Conservation (phyloP, 257 asterid genomes). For the Gardenia jasminoides region DNA sequence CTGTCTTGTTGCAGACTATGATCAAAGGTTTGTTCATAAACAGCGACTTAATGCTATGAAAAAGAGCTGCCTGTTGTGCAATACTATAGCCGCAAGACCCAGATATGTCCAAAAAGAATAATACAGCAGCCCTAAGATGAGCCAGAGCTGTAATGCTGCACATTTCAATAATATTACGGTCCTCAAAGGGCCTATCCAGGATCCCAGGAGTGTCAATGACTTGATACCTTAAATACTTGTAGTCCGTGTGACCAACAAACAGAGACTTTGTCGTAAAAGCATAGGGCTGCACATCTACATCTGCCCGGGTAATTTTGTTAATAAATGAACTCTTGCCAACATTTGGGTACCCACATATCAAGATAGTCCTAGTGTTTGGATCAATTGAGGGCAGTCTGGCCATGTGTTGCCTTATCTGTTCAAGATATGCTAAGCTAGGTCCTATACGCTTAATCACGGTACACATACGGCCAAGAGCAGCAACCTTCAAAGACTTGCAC, state of each 20-base stretch:
- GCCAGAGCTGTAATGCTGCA: slow-evolving; percentile 98
- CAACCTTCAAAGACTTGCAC: slow-evolving; percentile 86
- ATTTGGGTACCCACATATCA: slow-evolving; percentile 98
- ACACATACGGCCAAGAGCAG: slow-evolving; percentile 96
- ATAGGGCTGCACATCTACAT: slow-evolving; percentile 93
- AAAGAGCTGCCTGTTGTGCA: slow-evolving; percentile 90
- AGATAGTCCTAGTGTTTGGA: slow-evolving; percentile 89
- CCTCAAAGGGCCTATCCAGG: slow-evolving; percentile 94
- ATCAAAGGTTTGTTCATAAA: slow-evolving; percentile 87
- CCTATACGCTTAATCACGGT: slow-evolving; percentile 77
- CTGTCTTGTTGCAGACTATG: slow-evolving; percentile 91
- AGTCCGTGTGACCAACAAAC: slow-evolving; percentile 95
- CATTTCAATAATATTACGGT: slow-evolving; percentile 96
- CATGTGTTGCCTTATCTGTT: slow-evolving; percentile 97
- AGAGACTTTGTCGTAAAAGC: slow-evolving; percentile 96
- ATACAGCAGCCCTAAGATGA: slow-evolving; percentile 88
- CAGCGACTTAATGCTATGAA: slow-evolving; percentile 90
- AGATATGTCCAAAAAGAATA: slow-evolving; percentile 88
- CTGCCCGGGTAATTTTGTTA: slow-evolving; percentile 91
- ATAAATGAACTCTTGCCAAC: slow-evolving; percentile 98
- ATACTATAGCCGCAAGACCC: slow-evolving; percentile 97
- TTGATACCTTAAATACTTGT: slow-evolving; percentile 83
- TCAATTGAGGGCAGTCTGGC: slow-evolving; percentile 93
- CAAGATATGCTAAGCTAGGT: slow-evolving; percentile 96
- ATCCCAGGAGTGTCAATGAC: slow-evolving; percentile 98